These are phyloP conservation scores for Entomophthora muscae DNA, from an alignment of 371 early-diverging fungal genomes.

Conservation along the genomic window DNA sequence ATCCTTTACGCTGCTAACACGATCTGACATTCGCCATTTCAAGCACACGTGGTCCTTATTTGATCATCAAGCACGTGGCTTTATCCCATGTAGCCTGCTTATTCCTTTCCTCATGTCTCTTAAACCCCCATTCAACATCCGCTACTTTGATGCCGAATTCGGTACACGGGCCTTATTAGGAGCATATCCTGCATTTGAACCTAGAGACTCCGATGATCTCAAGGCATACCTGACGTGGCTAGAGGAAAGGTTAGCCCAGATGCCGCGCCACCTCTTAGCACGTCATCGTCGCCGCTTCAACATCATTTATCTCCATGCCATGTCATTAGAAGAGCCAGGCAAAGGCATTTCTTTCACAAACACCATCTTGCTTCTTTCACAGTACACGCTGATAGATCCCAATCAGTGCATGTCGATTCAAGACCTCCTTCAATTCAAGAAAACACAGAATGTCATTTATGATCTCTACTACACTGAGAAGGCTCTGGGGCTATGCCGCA, in stretches of 20 bases:
- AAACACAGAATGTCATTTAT: not conserved
- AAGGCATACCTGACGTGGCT: conserved; percentile 15
- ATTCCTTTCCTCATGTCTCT: conserved; percentile 27
- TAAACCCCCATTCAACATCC: conserved; percentile 22
- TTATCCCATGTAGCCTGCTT: conserved; percentile 25
- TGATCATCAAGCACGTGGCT: conserved; percentile 30
- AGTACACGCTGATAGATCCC: not conserved
- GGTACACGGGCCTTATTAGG: no score
- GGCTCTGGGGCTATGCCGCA: not conserved
- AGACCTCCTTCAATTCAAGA: not conserved
- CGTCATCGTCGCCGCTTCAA: conserved; percentile 14
- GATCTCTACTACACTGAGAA: not conserved
- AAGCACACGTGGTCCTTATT: conserved; percentile 37
- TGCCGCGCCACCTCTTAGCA: conserved; percentile 9
- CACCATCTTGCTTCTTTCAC: not conserved
- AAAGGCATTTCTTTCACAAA: not conserved
- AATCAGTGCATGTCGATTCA: conserved; percentile 3
- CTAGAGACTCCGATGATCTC: no score
- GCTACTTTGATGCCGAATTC: no score
- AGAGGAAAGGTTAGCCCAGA: conserved; percentile 14
- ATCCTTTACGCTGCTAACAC: conserved; percentile 35
- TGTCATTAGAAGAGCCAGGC: conserved; percentile 14
- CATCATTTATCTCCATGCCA: conserved; percentile 16
- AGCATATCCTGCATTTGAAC: no score
- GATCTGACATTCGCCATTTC: no score